Conservation (phyloP, 768 basidiomycete species). For the Auricularia auricula-judae region DNA sequence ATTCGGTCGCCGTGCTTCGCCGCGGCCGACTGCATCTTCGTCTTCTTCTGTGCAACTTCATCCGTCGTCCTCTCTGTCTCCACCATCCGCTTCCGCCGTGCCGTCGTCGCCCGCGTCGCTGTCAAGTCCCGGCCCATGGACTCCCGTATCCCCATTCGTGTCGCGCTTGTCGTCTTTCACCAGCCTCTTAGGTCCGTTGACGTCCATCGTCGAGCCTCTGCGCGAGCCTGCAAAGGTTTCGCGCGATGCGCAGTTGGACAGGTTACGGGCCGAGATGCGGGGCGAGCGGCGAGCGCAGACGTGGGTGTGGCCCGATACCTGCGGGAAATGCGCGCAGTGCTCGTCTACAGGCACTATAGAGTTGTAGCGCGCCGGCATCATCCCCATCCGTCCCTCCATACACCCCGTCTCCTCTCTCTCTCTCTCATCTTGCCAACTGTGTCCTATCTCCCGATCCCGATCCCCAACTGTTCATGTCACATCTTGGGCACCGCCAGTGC, state of each 20-base stretch:
- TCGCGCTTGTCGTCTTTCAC: constrained; percentile 8
- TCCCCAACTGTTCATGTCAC: neutral
- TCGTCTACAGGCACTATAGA: neutral
- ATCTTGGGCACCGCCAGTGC: neutral
- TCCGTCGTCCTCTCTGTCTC: constrained; percentile 40
- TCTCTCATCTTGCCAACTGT: neutral
- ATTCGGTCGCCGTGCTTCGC: constrained; percentile 35
- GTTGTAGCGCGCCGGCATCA: neutral
- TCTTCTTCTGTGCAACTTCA: neutral
- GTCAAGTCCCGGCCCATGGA: constrained; percentile 7
- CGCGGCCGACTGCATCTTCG: neutral
- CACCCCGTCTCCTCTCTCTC: neutral
- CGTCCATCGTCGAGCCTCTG: constrained; percentile 15
- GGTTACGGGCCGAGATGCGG: constrained; percentile 45
- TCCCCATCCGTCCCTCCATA: neutral
- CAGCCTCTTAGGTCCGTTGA: constrained; percentile 6
- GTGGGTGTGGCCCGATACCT: neutral
- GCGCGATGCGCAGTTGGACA: constrained; percentile 56
- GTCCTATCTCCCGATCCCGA: neutral
- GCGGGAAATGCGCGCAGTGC: neutral
- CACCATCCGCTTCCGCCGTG: constrained; percentile 39
- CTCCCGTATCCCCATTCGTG: constrained; percentile 14
- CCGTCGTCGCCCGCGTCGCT: constrained; percentile 35
- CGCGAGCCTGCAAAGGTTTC: constrained; percentile 34
- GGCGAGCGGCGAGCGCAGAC: constrained; percentile 14